These are phyloP conservation scores for Rhynchosporium graminicola DNA, from an alignment of 2,329 filamentous ascomycete genomes.

Conservation along the genomic window DNA sequence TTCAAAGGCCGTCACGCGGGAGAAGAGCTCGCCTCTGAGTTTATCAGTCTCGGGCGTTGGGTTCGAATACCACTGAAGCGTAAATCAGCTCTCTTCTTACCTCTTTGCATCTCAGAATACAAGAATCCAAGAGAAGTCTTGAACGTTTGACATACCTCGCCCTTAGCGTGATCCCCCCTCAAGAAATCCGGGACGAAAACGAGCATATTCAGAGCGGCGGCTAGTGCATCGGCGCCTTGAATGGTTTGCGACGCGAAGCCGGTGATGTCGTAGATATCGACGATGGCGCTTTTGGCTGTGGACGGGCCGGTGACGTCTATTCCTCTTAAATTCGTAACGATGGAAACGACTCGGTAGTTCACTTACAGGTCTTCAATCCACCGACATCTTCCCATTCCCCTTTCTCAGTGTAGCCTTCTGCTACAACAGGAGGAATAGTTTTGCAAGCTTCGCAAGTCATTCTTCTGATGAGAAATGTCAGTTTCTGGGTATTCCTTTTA, in stretches of 20 bases:
- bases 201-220: slow-evolving; percentile 52
- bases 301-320: slow-evolving; percentile 47
- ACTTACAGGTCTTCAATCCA: slow-evolving; percentile 27
- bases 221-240: slow-evolving; percentile 67
- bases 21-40: slow-evolving; percentile 26
- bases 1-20: slow-evolving; percentile 17
- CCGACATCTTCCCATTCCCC: slow-evolving; percentile 27
- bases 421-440: slow-evolving; percentile 39
- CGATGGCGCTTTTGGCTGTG: slow-evolving; percentile 55
- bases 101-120: not conserved
- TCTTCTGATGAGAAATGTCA: not conserved
- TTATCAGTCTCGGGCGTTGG: slow-evolving; percentile 56
- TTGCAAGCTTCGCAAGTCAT: slow-evolving; percentile 35
- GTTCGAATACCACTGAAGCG: slow-evolving; percentile 55
- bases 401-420: slow-evolving; percentile 38
- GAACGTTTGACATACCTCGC: slow-evolving; percentile 34
- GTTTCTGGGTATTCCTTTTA: too few relatives aligned
- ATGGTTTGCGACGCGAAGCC: slow-evolving; percentile 69
- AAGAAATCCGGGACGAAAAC: slow-evolving; percentile 94
- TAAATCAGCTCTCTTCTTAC: not conserved
- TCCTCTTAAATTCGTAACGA: not conserved
- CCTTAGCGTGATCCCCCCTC: slow-evolving; percentile 54
- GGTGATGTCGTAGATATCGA: slow-evolving; percentile 64
- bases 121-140: slow-evolving; percentile 45
- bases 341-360: not conserved